Base-by-base conservation (phyloP, 2,329 filamentous ascomycete species). In the Ophiocordyceps camponoti-saundersi region DNA sequence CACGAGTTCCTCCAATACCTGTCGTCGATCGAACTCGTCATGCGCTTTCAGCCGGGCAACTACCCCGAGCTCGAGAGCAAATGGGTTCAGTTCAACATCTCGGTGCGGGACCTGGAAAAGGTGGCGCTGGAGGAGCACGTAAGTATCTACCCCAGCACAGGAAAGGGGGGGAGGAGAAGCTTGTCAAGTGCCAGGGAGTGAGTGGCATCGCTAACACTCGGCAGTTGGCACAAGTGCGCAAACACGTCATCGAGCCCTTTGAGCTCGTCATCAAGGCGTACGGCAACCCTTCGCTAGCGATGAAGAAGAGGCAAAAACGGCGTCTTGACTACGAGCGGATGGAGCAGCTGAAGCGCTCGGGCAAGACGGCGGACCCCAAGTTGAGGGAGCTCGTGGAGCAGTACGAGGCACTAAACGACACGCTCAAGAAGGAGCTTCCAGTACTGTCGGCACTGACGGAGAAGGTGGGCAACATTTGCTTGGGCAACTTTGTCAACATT, bases 251-350 rank as follows among this genome's bases (percentile, higher is more conserved):
- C 51, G 82, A 89, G 53, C 90, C 87, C 1, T 86, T 93, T 61
- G 75, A 85, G 53, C 74, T 77, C 43, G 73, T 89, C 29, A 83
- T 92, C 59, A 81, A 84, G 56, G 72, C 86, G 10, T 89, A 94
- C 56, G 80, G 84, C 46, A 84, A 85, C 34, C 88, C 90, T 2
- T 85, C 88, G 44, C 76, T 88, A 49, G 82, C 92, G 4, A 95
- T 96, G 78, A 85, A 88, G 59, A 95, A 96, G 67, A 83, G 92
- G 22, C 82, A 89, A 55, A 96, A 96, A 68, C 82, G 86, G n/a
- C 76, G 93, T 15, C 68, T 90, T 16, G 88, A 95, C 58, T 96
- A 85, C 61, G 86, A 90, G 53, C 84, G 84, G 54, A 86, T 78
- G 54, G 80, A 85, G 57, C 77, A 83, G 53, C 72, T 89, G 49